Conservation (phyloP, 192 early-diverging fungal genomes). For the Coemansia sp. region DNA sequence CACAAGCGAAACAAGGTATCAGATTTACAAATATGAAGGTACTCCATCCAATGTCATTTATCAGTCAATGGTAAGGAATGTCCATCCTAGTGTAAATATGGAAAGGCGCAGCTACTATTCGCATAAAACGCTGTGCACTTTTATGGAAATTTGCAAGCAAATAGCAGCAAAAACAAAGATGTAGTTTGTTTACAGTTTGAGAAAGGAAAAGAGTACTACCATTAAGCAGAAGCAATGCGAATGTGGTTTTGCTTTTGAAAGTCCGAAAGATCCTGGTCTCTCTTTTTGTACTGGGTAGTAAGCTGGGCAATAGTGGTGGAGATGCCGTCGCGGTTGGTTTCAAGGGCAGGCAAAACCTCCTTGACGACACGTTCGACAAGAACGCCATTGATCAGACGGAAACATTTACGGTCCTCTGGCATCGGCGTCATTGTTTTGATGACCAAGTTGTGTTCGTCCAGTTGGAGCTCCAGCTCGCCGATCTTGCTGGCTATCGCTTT, state of each 20-base stretch:
- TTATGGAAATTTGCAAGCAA: neutral
- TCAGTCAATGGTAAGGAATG: neutral
- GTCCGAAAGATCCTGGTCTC: slow-evolving; percentile 83
- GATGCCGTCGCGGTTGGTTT: slow-evolving; percentile 84
- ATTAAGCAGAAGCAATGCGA: slow-evolving; percentile 54
- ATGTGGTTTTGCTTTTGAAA: slow-evolving; percentile 93
- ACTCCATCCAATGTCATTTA: neutral
- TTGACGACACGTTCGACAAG: slow-evolving; percentile 89
- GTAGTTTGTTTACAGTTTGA: too few species aligned
- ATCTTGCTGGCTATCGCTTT: slow-evolving; percentile 84
- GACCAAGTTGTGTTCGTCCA: slow-evolving; percentile 85
- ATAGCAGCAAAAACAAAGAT: neutral
- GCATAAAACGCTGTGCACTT: too few species aligned
- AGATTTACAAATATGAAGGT: neutral
- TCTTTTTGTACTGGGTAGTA: slow-evolving; percentile 76
- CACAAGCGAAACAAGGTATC: neutral
- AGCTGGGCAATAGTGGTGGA: slow-evolving; percentile 73
- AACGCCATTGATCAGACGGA: slow-evolving; percentile 90
- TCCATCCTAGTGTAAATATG: neutral
- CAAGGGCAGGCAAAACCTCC: slow-evolving; percentile 86
- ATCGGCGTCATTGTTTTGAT: slow-evolving; percentile 89
- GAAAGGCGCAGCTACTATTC: neutral
- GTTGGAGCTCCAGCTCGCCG: slow-evolving; percentile 89
- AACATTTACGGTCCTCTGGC: slow-evolving; percentile 82
- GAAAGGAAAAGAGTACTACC: too few species aligned